Base-by-base conservation (phyloP, 2,329 filamentous ascomycete species). In the Periconia sp. region DNA sequence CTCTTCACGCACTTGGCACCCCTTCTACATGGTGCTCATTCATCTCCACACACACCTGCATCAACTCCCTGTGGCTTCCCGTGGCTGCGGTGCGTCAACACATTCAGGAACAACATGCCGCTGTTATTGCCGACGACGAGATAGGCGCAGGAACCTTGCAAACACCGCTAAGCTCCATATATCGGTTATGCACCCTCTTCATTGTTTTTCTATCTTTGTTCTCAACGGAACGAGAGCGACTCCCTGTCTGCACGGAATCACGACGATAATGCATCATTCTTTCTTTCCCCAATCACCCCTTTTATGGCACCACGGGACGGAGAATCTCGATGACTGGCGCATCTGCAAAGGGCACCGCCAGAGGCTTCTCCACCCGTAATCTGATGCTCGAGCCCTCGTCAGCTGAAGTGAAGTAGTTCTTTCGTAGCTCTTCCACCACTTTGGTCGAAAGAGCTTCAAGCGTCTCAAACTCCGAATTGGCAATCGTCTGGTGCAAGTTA, bases 291-390 rank as follows among this genome's bases (percentile, higher is more conserved):
- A 8, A 8, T 10, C 17, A 15, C 6, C 43, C n/a, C 20, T 15
- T 47, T 47, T 46, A 56, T 41, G 42, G 41, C 35, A 52, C 56
- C 27, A 67, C 59, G 19, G 60, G 58, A 2, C 70, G 66, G 20
- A 66, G 55, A 35, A 87, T 78, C 69, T 91, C 87, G 6, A 92
- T 85, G 5, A 81, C 79, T 0, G 89, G 87, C 11, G 85, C 86
- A 59, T 91, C 88, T 1, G 89, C 89, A 62, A 88, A 83, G 0
- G 85, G 82, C 18, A 92, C 86, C 0, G 89, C 89, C 13, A 87
- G 85, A 2, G 89, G 89, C 75, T 92, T 92, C 72, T 86, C 85
- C 48, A 92, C 75, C 20, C 77, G 76, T 37, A 92, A 79, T 55
- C 79, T 81, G 47, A 92, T 75, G 53, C 78, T 78, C 73, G 82